Conservation (phyloP, 495 filamentous ascomycete species). For the Usnea hakonensis region DNA sequence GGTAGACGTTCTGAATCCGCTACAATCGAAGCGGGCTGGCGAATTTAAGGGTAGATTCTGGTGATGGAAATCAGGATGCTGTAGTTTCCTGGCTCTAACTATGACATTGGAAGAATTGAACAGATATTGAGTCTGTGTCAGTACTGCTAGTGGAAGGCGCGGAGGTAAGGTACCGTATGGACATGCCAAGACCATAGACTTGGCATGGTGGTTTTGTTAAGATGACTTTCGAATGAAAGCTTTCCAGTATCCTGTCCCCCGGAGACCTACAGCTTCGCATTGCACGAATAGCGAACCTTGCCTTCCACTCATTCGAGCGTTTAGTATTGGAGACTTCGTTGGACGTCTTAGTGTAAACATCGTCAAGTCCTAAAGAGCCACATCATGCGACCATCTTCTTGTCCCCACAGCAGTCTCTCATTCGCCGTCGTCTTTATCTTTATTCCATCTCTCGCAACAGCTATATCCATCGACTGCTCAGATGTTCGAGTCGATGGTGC, state of each 20-base stretch:
- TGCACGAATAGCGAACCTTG: not conserved
- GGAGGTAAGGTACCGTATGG: too few relatives aligned
- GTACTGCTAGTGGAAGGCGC: too few relatives aligned
- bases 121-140: too few relatives aligned
- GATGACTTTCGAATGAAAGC: not conserved
- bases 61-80: too few relatives aligned
- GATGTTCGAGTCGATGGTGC: slow-evolving; percentile 49
- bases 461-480: slow-evolving; percentile 53
- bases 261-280: not conserved
- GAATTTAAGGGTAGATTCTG: too few relatives aligned
- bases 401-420: slow-evolving; percentile 29
- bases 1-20: too few relatives aligned
- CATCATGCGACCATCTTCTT: slow-evolving; percentile 25
- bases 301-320: not conserved
- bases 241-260: not conserved
- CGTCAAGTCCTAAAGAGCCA: too few relatives aligned
- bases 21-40: too few relatives aligned
- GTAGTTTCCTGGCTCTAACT: too few relatives aligned
- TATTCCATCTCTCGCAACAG: slow-evolving; percentile 39
- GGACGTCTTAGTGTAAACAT: not conserved
- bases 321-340: not conserved
- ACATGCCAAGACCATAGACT: not conserved
- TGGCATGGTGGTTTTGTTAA: not conserved
- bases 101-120: too few relatives aligned
- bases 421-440: slow-evolving; percentile 43